Evolutionary conservation across 495 filamentous ascomycete genomes (phyloP), one percentile per base, ranked within the genome.

Genomic region (Rhypophila decipiens): DNA sequence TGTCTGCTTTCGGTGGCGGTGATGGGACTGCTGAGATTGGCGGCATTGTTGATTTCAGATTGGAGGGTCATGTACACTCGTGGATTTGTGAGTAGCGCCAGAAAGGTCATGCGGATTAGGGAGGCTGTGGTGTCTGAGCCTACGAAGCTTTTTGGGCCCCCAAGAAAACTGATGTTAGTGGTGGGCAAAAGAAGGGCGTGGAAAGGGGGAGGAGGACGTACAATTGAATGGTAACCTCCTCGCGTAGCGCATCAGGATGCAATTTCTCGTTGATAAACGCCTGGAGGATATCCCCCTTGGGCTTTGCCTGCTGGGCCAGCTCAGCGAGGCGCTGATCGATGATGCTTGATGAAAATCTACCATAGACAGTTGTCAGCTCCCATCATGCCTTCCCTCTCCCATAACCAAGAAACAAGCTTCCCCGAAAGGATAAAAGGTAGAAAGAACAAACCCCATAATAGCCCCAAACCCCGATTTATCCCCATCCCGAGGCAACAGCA

Each of bases 81-180:
- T 0, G 70, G 66, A 39, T 72, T 65, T 5, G 61, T 64, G 11
- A 84, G 53, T 19, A 86, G 59, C 50, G 77, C 74, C 19, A 71
- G 51, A 36, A 86, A 60, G 34, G 79, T 66, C 2, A 70, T 72
- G 39, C 71, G 71, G 55, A 86, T 72, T 8, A 74, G 67, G 1
- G 74, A 78, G 0, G 78, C 75, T 0, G 76, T 80, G 10, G 83
- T 83, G 49, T 88, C 84, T 7, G 80, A 75, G n/a, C 80, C 81
- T 2, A 81, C 82, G 9, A 84, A 66, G 38, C 74, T 69, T n/a
- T 24, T 27, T 13, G 13, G 7, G 27, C 7, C n/a, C n/a, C n/a
- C n/a, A n/a, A n/a, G n/a, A 22, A 22, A 22, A 22, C 12, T 40
- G 12, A 40, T 42, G 1, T 75, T 68, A 29, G 74, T 69, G 24